Base-by-base conservation (phyloP, 2,329 filamentous ascomycete species). In the Venturia aucupariae region DNA sequence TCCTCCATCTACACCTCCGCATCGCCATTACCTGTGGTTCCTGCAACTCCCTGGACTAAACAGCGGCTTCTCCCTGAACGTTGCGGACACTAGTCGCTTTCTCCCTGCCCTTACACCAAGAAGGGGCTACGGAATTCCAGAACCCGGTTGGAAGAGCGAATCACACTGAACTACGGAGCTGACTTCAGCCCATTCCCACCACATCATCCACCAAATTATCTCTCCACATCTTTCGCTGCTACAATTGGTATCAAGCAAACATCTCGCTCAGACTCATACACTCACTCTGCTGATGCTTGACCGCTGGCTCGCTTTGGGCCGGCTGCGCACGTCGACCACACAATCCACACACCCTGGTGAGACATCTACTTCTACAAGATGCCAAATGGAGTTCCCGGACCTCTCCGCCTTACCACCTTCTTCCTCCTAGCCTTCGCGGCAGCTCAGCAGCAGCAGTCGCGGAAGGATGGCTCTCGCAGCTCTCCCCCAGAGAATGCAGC, bases 381-480 rank as follows among this genome's bases (percentile, higher is more conserved):
- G 46, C 46, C 62, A 55, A 63, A 63, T 57, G 51, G 51, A 51
- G 27, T 64, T 22, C 46, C 63, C 63, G 39, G 39, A 38, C 59
- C 59, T 19, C 38, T 62, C 48, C 67, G 74, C 63, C 68, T 76
- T 66, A 71, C 73, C 60, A 67, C 75, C 57, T 68, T 76, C 66
- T 67, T 75, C 64, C 68, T 75, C 62, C 65, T 74, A 48, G 72
- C 74, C 30, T 46, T 68, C 55, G 74, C 73, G 67, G 73, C 74
- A 75, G 61, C 61, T 59, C 74, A 75, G 74, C 75, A 76, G 75
- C 75, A 77, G 75, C 74, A 74, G 63, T 72, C 70, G 69, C 71
- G 67, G 19, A 64, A 71, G 57, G 68, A 69, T 65, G 68, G 67
- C 62, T 67, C 67, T 66, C 69, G 68, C 63, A 64, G 65, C 41